These are phyloP conservation scores for Botrytis fragariae DNA, from an alignment of 2,329 filamentous ascomycete species.

Conservation along the genomic window DNA sequence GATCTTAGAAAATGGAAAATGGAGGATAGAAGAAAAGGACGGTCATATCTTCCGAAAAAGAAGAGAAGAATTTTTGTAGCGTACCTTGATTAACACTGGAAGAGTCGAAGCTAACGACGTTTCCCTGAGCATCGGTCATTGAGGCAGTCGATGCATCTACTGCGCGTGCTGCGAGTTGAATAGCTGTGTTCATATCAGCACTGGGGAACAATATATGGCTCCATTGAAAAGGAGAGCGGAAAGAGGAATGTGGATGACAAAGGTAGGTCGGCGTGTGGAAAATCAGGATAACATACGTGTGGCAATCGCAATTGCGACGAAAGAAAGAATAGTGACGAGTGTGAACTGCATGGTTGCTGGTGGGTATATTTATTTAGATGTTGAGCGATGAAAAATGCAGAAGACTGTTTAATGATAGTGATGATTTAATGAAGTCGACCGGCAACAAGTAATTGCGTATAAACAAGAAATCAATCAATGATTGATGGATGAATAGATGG, in stretches of 20 bases:
- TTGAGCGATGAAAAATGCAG: conserved; percentile 18
- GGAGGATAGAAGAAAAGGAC: no score
- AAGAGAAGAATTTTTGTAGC: neutral
- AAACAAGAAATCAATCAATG: conserved; percentile 10
- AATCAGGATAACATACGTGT: conserved; percentile 27
- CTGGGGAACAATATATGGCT: neutral
- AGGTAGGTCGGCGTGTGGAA: neutral
- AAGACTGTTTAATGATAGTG: neutral
- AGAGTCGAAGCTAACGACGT: conserved; percentile 32
- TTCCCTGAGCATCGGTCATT: conserved; percentile 32
- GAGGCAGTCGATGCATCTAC: conserved; percentile 27
- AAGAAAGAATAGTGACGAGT: conserved; percentile 32
- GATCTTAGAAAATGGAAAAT: neutral
- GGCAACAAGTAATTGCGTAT: conserved; percentile 31
- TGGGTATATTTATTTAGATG: conserved; percentile 18
- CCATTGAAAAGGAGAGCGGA: neutral
- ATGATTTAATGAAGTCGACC: conserved; percentile 31
- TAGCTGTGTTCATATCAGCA: neutral
- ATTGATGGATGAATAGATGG: conserved; percentile 13
- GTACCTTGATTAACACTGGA: conserved; percentile 25
- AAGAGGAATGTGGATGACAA: neutral
- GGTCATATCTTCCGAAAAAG: neutral
- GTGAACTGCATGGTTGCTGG: conserved; percentile 36
- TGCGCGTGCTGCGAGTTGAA: conserved; percentile 10
- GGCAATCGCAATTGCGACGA: conserved; percentile 34